Evolutionary conservation across 345 rosid species (phyloP), one percentile per base, ranked within the genome.

Genomic region (Eucalyptus melliodora): DNA sequence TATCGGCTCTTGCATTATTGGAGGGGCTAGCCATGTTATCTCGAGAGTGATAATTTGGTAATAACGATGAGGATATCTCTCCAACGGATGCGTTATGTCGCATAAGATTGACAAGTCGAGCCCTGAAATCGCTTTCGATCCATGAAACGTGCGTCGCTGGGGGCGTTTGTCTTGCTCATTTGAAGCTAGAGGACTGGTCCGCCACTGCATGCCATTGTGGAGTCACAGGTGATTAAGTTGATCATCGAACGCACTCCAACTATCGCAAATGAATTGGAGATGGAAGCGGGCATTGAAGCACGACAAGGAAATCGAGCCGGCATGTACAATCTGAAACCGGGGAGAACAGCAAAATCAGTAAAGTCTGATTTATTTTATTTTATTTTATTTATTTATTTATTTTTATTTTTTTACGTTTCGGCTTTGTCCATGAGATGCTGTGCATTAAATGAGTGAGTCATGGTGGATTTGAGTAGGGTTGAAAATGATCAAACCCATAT

Each of bases 391-490:
- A n/a, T n/a, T n/a, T n/a, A n/a, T n/a, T n/a, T 34, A 34, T 34
- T 40, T 40, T 40, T 40, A 1, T 40, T 49, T 49, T 16, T 7
- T 19, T 19, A 0, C 5, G 0, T 17, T 17, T 51, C 4, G 11
- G 24, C 26, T 53, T 53, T 53, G 0, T 53, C 59, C 59, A 53
- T 19, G 24, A 53, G 24, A 19, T 19, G 23, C 0, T 3, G 9
- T 9, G 55, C 7, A 1, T 51, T 51, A 16, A 51, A 51, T 0
- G 0, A 51, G 55, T 51, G 2, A 6, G 8, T 51, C 1, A 2
- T 16, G 55, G 6, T 0, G 0, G 8, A 51, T 51, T 51, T 16
- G 2, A 2, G 2, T 17, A 0, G 0, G 24, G 24, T 51, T 17
- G 4, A 51, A 53, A 53, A 53, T 17, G 0, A 0, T 53, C 8